phyloP scores from a whole-genome alignment of 371 early-diverging fungal genomes.

The Choanephora cucurbitarum region DNA sequence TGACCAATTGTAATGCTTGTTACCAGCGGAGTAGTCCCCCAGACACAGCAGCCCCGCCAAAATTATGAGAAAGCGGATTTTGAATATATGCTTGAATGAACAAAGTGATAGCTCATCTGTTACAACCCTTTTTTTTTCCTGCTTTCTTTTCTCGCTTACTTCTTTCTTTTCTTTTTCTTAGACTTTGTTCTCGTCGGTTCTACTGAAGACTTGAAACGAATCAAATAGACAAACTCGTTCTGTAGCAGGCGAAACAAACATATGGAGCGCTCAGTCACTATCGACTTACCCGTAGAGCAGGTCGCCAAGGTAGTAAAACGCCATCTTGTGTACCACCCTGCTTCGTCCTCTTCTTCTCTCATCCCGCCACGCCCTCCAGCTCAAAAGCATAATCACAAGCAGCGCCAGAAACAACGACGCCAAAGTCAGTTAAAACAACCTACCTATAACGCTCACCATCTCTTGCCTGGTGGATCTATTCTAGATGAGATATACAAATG shows the following conservation, averaged over 20 bases:
- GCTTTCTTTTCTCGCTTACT: not conserved
- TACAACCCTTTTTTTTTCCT: constrained; percentile 5
- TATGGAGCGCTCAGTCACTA: constrained; percentile 51
- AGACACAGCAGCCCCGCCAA: too few species aligned
- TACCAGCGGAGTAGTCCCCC: too few species aligned
- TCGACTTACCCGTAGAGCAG: constrained; percentile 67
- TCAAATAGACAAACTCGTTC: not conserved
- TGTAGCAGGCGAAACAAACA: not conserved
- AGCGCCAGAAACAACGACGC: constrained; percentile 33
- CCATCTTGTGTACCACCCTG: constrained; percentile 65
- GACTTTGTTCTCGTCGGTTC: not conserved
- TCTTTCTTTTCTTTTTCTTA: not conserved
- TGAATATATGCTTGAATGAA: too few species aligned
- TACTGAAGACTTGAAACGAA: not conserved
- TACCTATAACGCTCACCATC: constrained; percentile 40
- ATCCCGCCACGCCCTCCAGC: constrained; percentile 32
- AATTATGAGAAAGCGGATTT: too few species aligned
- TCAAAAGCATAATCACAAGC: constrained; percentile 31
- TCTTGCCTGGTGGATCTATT: constrained; percentile 75
- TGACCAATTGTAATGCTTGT: too few species aligned
- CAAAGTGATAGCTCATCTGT: not conserved
- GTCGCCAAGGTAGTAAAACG: constrained; percentile 73
- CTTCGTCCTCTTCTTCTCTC: constrained; percentile 30
- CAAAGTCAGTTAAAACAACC: constrained; percentile 19
- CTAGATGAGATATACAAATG: constrained; percentile 92